phyloP scores from a whole-genome alignment of 75 land plant genomes.

The Pinus tabuliformis region DNA sequence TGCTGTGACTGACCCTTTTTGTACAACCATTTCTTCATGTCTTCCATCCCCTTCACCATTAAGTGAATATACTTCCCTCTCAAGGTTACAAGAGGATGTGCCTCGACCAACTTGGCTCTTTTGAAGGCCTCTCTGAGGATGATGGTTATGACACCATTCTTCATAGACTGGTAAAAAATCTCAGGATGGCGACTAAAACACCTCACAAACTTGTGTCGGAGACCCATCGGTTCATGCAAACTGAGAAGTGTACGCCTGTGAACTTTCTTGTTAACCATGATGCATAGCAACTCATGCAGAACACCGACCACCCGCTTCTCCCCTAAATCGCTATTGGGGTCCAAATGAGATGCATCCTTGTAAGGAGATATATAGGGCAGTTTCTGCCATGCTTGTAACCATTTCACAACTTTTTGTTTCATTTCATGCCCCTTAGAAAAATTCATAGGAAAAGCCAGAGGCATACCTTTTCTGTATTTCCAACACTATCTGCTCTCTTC shows the following conservation, averaged over 20 bases:
- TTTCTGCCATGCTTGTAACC: slow-evolving; percentile 70
- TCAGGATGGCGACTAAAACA: slow-evolving; percentile 53
- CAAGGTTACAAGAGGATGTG: no score
- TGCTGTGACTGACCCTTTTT: no score
- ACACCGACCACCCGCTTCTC: slow-evolving; percentile 63
- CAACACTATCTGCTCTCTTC: slow-evolving; percentile 16
- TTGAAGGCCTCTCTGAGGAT: no score
- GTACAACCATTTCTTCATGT: no score
- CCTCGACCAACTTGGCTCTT: no score
- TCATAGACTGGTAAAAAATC: slow-evolving; percentile 68
- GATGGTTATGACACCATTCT: neutral
- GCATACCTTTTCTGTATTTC: slow-evolving; percentile 28
- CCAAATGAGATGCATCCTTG: slow-evolving; percentile 26
- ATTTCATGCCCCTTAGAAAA: slow-evolving; percentile 40
- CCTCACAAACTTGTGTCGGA: slow-evolving; percentile 42
- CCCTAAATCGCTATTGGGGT: slow-evolving; percentile 26
- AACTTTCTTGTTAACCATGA: slow-evolving; percentile 53
- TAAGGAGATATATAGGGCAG: slow-evolving; percentile 77
- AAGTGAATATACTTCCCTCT: no score
- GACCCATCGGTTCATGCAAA: slow-evolving; percentile 44
- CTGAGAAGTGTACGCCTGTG: slow-evolving; percentile 38
- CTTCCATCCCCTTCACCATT: no score
- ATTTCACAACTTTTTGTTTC: slow-evolving; percentile 48
- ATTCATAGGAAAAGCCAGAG: slow-evolving; percentile 34
- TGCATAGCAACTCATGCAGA: slow-evolving; percentile 60